Base-by-base conservation (phyloP, 345 rosid species). In the Combretum micranthum region DNA sequence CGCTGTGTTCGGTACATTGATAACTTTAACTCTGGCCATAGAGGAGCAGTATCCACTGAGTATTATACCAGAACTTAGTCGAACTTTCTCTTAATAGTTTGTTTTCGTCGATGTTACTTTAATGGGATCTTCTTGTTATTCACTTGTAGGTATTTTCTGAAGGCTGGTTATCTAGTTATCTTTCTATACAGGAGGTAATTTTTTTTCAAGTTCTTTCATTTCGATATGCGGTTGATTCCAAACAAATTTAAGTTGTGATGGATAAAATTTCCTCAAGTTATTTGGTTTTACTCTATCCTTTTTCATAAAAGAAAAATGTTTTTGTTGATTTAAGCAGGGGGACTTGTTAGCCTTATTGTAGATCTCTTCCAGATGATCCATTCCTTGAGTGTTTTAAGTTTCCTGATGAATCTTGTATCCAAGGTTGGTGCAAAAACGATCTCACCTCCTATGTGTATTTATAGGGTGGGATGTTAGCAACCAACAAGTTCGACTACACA, bases 1-100 rank as follows among this genome's bases (percentile, higher is more conserved):
- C 89, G 91, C 11, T 92, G 97, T 14, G 98, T 92, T 13, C 87
- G 98, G 10, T 88, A 86, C 39, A 88, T 88, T 37, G 97, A 88
- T 64, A 92, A 92, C 69, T 89, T 86, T 82, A 72, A 88, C 66
- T 85, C 90, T 0, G 96, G 96, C 15, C 71, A 77, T 10, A 65
- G 93, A 72, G 96, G 96, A 66, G 88, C 93, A 15, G 73, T 93
- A 0, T 83, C 96, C 42, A 89, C 94, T 6, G 97, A 88, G 99
- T 88, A 77, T 56, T 42, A 12, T 15, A 20, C 47, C 11, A 3
- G n/a, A 47, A 15, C 32, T 47, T 37, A 46, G 20, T 23, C 22
- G 2, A 32, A 15, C 9, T 42, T 42, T 22, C 25, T 42, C 21
- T 59, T 46, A 22, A 45, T n/a, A 47, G 17, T 50, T 21, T 57